Evolutionary conservation across 1,139 yeast genomes (phyloP).

Genomic region (Blastobotrys proliferans): DNA sequence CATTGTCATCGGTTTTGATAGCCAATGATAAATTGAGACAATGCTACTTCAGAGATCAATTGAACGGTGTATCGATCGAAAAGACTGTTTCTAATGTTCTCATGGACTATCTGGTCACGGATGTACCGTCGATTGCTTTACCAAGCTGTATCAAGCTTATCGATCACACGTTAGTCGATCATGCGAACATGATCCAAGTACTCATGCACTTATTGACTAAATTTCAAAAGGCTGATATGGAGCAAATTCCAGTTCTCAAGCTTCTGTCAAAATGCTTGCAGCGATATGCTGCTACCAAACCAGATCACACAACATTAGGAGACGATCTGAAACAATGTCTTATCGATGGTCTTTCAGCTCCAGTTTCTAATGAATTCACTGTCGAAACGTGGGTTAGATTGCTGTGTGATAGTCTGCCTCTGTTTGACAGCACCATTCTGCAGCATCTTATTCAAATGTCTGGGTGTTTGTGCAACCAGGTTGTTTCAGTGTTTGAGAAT

Average conservation of each 20-base stretch:
- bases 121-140: neutral
- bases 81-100: neutral
- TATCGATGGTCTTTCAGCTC: conserved; percentile 35
- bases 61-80: conserved; percentile 4
- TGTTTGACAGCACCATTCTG: conserved; percentile 50
- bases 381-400: conserved; percentile 48
- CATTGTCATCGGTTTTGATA: conserved; percentile 48
- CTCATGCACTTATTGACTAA: conserved; percentile 9
- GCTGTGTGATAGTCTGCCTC: conserved; percentile 43
- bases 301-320: neutral
- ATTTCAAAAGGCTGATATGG: conserved; percentile 11
- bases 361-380: conserved; percentile 35
- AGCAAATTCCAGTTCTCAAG: conserved; percentile 11
- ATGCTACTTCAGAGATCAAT: conserved; percentile 14
- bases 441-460: conserved; percentile 48
- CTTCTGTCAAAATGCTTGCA: conserved; percentile 12
- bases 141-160: conserved; percentile 4
- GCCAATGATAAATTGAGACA: conserved; percentile 39
- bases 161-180: conserved; percentile 9
- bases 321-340: conserved; percentile 32
- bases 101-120: conserved; percentile 1
- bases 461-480: conserved; percentile 47
- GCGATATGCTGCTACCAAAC: neutral
- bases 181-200: conserved; percentile 4
- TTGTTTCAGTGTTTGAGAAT: conserved; percentile 38